Evolutionary conservation across 2,329 filamentous ascomycete species (phyloP), one percentile per base, ranked within the genome.

Genomic region (Trichoderma sp.): DNA sequence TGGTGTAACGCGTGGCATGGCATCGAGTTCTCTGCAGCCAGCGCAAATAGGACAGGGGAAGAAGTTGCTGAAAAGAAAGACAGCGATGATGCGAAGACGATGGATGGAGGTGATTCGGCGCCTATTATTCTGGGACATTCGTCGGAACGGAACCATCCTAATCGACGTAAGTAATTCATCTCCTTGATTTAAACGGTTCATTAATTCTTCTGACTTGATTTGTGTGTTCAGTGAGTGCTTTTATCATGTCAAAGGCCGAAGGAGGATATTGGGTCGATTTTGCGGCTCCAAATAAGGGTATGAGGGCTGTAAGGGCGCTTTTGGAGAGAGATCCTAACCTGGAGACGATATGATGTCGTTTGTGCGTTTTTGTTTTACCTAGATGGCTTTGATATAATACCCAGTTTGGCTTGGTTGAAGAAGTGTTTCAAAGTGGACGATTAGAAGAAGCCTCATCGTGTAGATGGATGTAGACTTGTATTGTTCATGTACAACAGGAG

Each of bases 201-300:
- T 17, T 17, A 3, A 12, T 5, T 32, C 15, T 36, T 36, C 63
- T 66, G 9, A 66, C n/a, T 9, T 12, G 6, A 6, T 39, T 13
- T 65, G 28, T 15, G 9, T 6, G 1, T 32, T 17, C 28, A 69
- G 67, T 69, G 2, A 20, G 15, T 30, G 28, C 53, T 0, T 55
- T 34, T 13, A 70, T 75, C 34, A 74, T 75, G 73, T 75, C 66
- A 50, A 74, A 75, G 34, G 75, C 66, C 1, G 71, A 75, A 9
- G 75, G 73, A 4, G 75, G 74, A 2, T 75, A 75, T 30, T 76
- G 74, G 74, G 55, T 71, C 26, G 74, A 76, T 7, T 75, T 75
- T 53, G 43, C 72, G 9, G 57, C 62, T 6, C 26, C 59, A 6
- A 43, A 36, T 7, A 74, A 73, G 26, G 70, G 64, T 11, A 74